A percentile compares a stretch with the other conserved stretches of the same genome.
Conservation (phyloP, 1,139 yeast species). For the Hanseniaspora uvarum region DNA sequence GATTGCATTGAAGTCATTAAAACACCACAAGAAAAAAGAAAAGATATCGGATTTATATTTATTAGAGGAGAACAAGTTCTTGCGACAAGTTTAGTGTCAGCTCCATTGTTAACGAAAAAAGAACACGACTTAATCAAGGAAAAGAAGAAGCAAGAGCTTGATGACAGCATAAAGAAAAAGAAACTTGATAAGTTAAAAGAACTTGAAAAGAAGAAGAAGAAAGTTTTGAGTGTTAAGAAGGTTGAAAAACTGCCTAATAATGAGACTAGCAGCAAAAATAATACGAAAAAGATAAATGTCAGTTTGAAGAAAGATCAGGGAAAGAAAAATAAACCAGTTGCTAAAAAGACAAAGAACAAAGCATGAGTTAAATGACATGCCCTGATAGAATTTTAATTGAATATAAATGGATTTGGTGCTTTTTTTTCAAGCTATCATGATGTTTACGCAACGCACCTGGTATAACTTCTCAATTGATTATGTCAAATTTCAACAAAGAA, state of each 20-base stretch:
- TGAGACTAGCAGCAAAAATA: neutral
- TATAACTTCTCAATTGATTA: no score
- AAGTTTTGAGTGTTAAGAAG: neutral
- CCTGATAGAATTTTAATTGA: neutral
- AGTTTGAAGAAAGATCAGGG: neutral
- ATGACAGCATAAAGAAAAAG: neutral
- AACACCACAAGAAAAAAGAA: neutral
- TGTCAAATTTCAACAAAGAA: no score
- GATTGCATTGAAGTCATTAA: constrained; percentile 5
- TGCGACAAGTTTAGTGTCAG: constrained; percentile 5
- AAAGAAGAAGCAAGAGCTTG: constrained; percentile 9
- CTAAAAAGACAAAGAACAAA: neutral
- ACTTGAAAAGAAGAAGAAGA: constrained; percentile 10
- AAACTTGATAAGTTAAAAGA: constrained; percentile 9
- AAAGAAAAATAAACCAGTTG: neutral
- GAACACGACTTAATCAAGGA: constrained; percentile 4
- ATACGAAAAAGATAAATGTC: neutral
- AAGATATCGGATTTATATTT: constrained; percentile 6
- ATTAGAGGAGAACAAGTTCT: constrained; percentile 14
- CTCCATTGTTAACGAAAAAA: constrained; percentile 1
- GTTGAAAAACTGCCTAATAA: neutral
- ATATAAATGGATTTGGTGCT: no score
- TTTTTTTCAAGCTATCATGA: no score
- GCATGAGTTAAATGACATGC: neutral
- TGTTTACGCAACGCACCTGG: no score